Base-by-base conservation (phyloP, 1,284 basidiomycete genomes). In the Inonotus hispidus region DNA sequence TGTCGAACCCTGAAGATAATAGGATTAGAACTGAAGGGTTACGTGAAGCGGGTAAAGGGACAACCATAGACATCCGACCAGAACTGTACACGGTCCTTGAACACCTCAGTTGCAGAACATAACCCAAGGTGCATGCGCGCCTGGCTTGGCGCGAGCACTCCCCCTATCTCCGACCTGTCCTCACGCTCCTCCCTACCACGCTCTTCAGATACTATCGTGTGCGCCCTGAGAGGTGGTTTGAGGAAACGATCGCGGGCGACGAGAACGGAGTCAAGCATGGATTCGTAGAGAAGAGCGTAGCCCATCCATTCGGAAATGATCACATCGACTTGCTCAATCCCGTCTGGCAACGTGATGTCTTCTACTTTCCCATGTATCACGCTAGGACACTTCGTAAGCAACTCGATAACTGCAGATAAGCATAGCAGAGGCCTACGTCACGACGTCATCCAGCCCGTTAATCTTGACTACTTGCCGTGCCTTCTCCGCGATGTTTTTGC, bases 271-370 rank as follows among this genome's bases (percentile, higher is more conserved):
- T 98, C 95, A 25, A 98, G 82, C 96, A 98, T 98, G 50, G 90
- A 93, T 74, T 99, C 96, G 74, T 98, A 98, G 23, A 97, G 80
- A 25, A 95, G 78, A 38, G 90, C 90, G 70, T 95, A 95, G 3
- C 93, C 93, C 96, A 98, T 98, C 96, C 96, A 99, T 74, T 99
- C 96, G 32, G 92, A 95, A 55, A 98, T 80, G 71, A 99, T 94
- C 56, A 98, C 82, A 71, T 98, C 95, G 38, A 98, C 95, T 55
- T 92, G 81, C 14, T 83, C 79, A 52, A 88, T 77, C 29, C 75
- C 83, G 25, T 87, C 83, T 2, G 92, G 87, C 0, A 92, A 75
- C 7, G 73, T 73, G 61, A 98, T 87, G 45, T 94, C 85, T 73
- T 98, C 95, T 2, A 98, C 82, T 72, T 95, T 96, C 46, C 93